These are phyloP conservation scores for Trichoderma erinaceum DNA, from an alignment of 495 filamentous ascomycete genomes.

Conservation along the genomic window DNA sequence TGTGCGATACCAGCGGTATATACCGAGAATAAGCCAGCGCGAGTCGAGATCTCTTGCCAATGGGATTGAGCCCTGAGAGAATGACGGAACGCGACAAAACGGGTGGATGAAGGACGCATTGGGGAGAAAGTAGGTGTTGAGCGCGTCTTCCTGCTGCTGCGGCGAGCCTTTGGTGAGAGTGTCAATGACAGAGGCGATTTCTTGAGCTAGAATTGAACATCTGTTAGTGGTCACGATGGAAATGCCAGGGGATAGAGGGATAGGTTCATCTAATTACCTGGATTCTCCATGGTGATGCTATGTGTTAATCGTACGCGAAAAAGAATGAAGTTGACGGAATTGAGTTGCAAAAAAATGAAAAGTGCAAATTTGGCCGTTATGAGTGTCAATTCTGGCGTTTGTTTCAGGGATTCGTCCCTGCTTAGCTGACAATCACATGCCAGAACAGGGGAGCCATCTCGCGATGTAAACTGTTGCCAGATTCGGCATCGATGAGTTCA, in stretches of 20 bases:
- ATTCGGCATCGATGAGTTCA: conserved; percentile 1
- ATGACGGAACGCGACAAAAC: conserved; percentile 66
- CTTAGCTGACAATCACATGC: conserved; percentile 7
- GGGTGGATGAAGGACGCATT: conserved; percentile 71
- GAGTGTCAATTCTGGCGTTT: not conserved
- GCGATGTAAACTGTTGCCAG: not conserved
- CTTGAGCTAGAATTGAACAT: conserved; percentile 25
- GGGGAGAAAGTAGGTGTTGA: conserved; percentile 65
- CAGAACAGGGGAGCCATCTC: not conserved
- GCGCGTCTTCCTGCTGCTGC: conserved; percentile 50
- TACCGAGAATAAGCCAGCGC: conserved; percentile 54
- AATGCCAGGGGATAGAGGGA: not conserved
- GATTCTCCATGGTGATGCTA: conserved; percentile 20
- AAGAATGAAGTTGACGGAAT: not conserved
- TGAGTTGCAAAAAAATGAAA: not conserved
- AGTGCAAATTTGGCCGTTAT: not conserved
- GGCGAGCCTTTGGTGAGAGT: conserved; percentile 60
- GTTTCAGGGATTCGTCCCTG: not conserved
- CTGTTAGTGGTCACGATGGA: not conserved
- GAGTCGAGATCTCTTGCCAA: conserved; percentile 47
- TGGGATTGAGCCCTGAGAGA: conserved; percentile 34
- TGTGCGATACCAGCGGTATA: conserved; percentile 85
- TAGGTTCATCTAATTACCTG: conserved; percentile 18
- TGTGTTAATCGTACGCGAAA: not conserved
- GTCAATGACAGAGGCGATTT: conserved; percentile 57